Percentiles rank a stretch among this genome's conserved stretches.
phyloP scores from a whole-genome alignment of 352 stramenopile genomes.

The Pythium apleroticum region DNA sequence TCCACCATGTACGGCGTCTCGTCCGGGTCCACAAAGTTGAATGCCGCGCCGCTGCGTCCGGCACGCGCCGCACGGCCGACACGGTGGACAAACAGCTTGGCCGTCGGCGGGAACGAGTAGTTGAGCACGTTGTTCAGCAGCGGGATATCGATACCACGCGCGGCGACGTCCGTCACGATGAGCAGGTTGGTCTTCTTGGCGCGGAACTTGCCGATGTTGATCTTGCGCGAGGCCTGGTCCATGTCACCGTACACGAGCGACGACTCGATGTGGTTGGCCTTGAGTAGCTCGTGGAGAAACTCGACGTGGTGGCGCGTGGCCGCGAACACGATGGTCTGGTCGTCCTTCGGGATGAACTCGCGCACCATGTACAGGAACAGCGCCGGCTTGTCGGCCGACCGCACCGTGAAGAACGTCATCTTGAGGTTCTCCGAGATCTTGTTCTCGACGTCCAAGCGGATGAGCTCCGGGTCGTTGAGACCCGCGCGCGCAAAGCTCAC shows the following conservation, averaged over 20 bases:
- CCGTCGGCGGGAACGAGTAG: constrained; percentile 93
- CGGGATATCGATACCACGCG: constrained; percentile 95
- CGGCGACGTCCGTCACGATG: constrained; percentile 94
- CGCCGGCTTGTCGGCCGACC: constrained; percentile 94
- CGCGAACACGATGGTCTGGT: constrained; percentile 98
- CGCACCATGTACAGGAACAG: constrained; percentile 96
- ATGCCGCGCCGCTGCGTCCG: constrained; percentile 94
- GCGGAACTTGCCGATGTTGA: constrained; percentile 90
- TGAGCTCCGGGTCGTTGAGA: constrained; percentile 96
- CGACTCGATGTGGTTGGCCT: constrained; percentile 79
- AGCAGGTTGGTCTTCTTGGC: constrained; percentile 90
- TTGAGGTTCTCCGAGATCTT: constrained; percentile 98
- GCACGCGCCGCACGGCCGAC: constrained; percentile 95
- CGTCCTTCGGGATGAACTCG: constrained; percentile 90
- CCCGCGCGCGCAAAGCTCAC: constrained; percentile 98
- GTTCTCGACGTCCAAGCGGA: constrained; percentile 97
- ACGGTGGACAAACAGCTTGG: constrained; percentile 96
- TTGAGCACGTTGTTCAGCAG: constrained; percentile 97
- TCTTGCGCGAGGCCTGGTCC: constrained; percentile 91
- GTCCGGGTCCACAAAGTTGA: constrained; percentile 96
- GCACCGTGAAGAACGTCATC: constrained; percentile 96
- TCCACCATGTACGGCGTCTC: constrained; percentile 99
- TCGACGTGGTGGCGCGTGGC: constrained; percentile 98
- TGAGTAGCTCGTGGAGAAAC: constrained; percentile 95
- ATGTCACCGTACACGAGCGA: constrained; percentile 94